These are phyloP conservation scores for Candida glucosophila DNA, from an alignment of 1,139 yeast species.

Conservation along the genomic window DNA sequence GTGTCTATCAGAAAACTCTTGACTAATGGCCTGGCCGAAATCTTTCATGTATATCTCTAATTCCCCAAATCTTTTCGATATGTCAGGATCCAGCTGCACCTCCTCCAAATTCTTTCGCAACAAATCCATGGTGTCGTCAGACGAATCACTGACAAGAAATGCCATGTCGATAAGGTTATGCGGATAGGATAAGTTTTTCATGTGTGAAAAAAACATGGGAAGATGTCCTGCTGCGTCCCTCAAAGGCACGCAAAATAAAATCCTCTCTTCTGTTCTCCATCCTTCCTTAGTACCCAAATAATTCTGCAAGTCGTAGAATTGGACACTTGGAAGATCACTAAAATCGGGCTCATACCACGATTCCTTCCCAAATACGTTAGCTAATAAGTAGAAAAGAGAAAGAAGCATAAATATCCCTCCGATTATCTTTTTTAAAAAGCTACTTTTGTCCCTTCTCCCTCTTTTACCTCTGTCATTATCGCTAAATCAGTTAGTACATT, in stretches of 20 bases:
- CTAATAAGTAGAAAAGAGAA: too few species aligned
- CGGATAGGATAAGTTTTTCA: constrained; percentile 50
- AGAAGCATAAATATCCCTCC: too few species aligned
- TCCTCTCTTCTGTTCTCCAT: constrained; percentile 48
- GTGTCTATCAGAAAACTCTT: constrained; percentile 43
- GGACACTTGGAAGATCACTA: constrained; percentile 15
- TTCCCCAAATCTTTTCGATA: constrained; percentile 40
- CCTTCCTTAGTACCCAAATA: constrained; percentile 39
- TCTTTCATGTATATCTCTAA: constrained; percentile 49
- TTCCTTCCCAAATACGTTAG: neutral
- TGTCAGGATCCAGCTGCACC: constrained; percentile 36
- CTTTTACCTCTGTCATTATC: constrained; percentile 3
- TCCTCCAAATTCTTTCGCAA: constrained; percentile 32
- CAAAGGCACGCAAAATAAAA: constrained; percentile 49
- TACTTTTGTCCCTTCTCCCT: too few species aligned
- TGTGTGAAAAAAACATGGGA: constrained; percentile 53
- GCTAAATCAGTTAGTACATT: too few species aligned
- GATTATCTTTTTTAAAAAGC: too few species aligned
- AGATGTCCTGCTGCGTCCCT: constrained; percentile 57
- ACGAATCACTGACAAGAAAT: constrained; percentile 48
- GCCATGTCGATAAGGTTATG: constrained; percentile 50
- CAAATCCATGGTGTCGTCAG: constrained; percentile 48
- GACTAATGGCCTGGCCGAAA: constrained; percentile 46
- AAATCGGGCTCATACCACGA: constrained; percentile 16
- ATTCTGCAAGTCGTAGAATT: constrained; percentile 38